A percentile compares a stretch with the other conserved stretches of the same genome.
phyloP scores from a whole-genome alignment of 352 stramenopile species.

The Pythium utonaiense region DNA sequence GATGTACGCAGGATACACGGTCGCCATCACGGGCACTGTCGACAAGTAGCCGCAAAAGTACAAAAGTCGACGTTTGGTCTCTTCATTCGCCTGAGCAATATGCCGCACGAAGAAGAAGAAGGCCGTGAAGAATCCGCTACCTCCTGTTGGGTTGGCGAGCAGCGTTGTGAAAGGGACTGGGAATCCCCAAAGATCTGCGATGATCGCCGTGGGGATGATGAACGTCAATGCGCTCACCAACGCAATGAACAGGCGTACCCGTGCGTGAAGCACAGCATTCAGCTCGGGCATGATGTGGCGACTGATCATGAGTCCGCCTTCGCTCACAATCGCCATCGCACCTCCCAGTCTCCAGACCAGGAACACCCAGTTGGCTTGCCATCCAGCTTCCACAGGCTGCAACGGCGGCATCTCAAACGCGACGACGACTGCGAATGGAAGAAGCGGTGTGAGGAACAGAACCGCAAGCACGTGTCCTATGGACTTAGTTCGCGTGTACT shows the following conservation, averaged over 20 bases:
- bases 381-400: neutral
- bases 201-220: neutral
- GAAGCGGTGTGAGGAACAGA: neutral
- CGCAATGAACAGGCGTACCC: neutral
- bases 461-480: neutral
- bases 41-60: neutral
- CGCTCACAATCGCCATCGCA: neutral
- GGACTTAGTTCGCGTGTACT: conserved; percentile 15
- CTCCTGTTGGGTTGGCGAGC: neutral
- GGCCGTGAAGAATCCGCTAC: neutral
- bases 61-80: neutral
- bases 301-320: neutral
- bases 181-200: neutral
- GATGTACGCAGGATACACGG: conserved; percentile 6
- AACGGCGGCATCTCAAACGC: conserved; percentile 6
- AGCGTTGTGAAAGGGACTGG: conserved; percentile 1
- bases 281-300: conserved; percentile 1
- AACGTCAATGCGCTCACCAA: neutral
- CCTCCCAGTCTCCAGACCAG: neutral
- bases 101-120: neutral
- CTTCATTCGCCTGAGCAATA: neutral
- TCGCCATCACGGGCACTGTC: neutral
- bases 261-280: neutral
- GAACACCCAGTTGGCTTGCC: conserved; percentile 8
- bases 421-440: conserved; percentile 5